Evolutionary conservation across 2,329 filamentous ascomycete species (phyloP).

Genomic region (Simplicillium aogashimaense): DNA sequence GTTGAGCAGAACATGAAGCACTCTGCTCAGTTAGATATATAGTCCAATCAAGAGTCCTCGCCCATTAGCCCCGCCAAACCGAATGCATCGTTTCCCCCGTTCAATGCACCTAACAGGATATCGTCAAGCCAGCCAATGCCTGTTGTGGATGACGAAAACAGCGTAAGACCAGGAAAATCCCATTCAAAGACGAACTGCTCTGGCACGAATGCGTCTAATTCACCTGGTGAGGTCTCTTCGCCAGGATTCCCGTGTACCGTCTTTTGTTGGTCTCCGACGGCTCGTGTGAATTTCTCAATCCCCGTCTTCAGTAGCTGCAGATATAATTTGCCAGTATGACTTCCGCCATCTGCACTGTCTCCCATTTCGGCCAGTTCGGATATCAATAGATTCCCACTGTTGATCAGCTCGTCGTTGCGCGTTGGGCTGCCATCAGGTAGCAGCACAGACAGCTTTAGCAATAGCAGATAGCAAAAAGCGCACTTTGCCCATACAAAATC

Average conservation of each 20-base stretch:
- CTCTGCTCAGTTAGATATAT: too few relatives aligned
- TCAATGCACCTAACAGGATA: slow-evolving; percentile 12
- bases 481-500: slow-evolving; percentile 51
- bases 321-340: slow-evolving; percentile 21
- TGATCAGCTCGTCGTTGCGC: slow-evolving; percentile 8
- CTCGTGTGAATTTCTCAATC: slow-evolving; percentile 12
- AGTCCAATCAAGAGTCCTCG: too few relatives aligned
- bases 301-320: slow-evolving; percentile 14
- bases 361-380: slow-evolving; percentile 15
- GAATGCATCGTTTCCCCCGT: slow-evolving; percentile 12
- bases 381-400: slow-evolving; percentile 11
- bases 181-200: slow-evolving; percentile 47
- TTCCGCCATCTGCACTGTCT: slow-evolving; percentile 10
- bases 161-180: slow-evolving; percentile 44
- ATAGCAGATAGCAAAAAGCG: slow-evolving; percentile 44
- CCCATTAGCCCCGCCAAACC: not conserved
- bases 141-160: slow-evolving; percentile 20
- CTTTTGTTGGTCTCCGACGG: not conserved
- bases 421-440: slow-evolving; percentile 20
- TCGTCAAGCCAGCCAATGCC: slow-evolving; percentile 16
- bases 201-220: slow-evolving; percentile 42
- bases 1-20: slow-evolving; percentile 9
- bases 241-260: too few relatives aligned
- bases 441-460: slow-evolving; percentile 40
- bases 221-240: slow-evolving; percentile 13